A percentile compares a stretch with the other conserved stretches of the same genome.
Conservation (phyloP, 2,329 filamentous ascomycete genomes). For the Cytospora paraplurivora region DNA sequence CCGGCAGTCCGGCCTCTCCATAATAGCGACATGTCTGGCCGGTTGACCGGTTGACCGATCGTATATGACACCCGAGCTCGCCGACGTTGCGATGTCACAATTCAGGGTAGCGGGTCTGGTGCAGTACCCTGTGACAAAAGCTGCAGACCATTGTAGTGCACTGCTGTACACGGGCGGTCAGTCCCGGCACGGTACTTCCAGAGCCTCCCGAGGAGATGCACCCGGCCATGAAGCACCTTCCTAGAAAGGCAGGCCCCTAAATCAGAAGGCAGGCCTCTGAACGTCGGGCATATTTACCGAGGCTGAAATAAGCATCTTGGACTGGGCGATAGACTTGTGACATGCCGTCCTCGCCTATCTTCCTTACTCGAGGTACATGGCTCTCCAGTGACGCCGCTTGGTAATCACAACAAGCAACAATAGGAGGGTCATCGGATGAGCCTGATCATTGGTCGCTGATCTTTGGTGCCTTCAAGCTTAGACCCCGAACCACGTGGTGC, state of each 20-base stretch:
- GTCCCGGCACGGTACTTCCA: not conserved
- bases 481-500: not conserved
- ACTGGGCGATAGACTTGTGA: not conserved
- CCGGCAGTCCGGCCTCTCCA: not conserved
- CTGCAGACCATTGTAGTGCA: not conserved
- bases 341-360: slow-evolving; percentile 15
- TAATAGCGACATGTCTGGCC: not conserved
- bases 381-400: not conserved
- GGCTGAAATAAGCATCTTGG: slow-evolving; percentile 17
- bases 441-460: not conserved
- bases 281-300: slow-evolving; percentile 3
- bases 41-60: not conserved
- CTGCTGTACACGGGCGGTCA: slow-evolving; percentile 1
- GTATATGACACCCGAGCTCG: not conserved
- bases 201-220: slow-evolving; percentile 2
- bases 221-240: slow-evolving; percentile 11
- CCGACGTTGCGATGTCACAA: not conserved
- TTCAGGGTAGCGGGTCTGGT: not conserved
- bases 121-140: not conserved
- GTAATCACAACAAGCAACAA: slow-evolving; percentile 3
- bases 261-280: not conserved
- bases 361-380: not conserved
- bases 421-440: not conserved
- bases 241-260: slow-evolving; percentile 6
- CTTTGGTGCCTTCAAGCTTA: not conserved